Base-by-base conservation (phyloP, 176 grass and related monocot genomes). In the Bothriochloa decipiens region DNA sequence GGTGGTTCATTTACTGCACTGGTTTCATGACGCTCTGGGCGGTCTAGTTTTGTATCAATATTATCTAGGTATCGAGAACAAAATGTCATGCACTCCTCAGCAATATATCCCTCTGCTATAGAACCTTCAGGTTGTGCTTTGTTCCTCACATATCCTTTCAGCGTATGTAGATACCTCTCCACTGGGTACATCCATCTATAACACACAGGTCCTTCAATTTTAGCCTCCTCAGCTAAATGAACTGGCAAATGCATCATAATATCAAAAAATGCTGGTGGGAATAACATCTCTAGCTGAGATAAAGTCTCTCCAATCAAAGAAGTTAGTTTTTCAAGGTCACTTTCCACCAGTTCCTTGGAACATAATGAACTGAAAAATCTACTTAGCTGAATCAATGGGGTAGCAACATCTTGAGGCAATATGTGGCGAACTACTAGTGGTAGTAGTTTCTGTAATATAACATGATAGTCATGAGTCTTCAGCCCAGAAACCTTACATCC, bases 391-490 rank as follows among this genome's bases (percentile, higher is more conserved):
- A 64, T 35, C 32, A 62, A 40, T 45, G 76, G 76, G 1, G 6
- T 17, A 65, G 26, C 58, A 43, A 65, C 76, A 11, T 45, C 41
- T 17, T 45, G 8, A 7, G 23, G 76, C 55, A 78, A 27, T 18
- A 65, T 43, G 8, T 78, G 26, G 0, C 58, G 8, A 1, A 65
- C 26, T 0, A 17, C 76, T 29, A 67, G 5, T 5, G 76, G 66
- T 43, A 86, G 39, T 45, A 74, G 28, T 72, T 80, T 63, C 29
- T 85, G 17, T 0, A 84, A 45, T n/a, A 84, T 74, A 29, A 84
- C 26, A 76, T 84, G 61, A 32, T n/a, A 83, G 22, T 85, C 70
- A 61, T 85, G 61, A 55, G 57, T 78, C 68, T 85, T 85, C 0
- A 85, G 73, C 11, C 83, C n/a, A 50, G 4, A 76, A 1, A 77